Conservation (phyloP, 2,329 filamentous ascomycete genomes). For the Sphaerulina vaccinii region DNA sequence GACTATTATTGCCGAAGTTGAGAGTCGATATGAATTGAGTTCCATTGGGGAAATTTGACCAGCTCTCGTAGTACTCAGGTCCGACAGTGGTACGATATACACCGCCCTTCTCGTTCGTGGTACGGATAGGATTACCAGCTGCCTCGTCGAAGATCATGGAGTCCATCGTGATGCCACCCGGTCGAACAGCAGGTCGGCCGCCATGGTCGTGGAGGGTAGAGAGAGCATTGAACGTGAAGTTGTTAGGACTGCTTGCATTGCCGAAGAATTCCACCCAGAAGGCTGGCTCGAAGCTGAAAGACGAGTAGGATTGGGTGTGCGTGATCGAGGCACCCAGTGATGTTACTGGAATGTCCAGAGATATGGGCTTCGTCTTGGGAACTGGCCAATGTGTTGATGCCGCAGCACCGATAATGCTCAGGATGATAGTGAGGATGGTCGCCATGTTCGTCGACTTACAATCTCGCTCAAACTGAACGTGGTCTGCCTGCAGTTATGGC, state of each 20-base stretch:
- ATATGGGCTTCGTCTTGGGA: not conserved
- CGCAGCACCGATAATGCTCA: too few species aligned
- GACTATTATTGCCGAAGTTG: slow-evolving; percentile 34
- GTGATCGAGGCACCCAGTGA: slow-evolving; percentile 15
- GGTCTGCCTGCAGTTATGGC: too few species aligned
- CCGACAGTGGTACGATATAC: slow-evolving; percentile 35
- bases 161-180: slow-evolving; percentile 36
- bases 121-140: slow-evolving; percentile 29
- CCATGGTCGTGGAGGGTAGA: slow-evolving; percentile 32
- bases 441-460: too few species aligned
- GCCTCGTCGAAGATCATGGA: slow-evolving; percentile 32
- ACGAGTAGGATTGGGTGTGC: slow-evolving; percentile 30
- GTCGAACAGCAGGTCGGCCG: slow-evolving; percentile 30
- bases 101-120: slow-evolving; percentile 29
- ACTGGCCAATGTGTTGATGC: too few species aligned
- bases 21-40: slow-evolving; percentile 34
- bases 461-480: too few species aligned
- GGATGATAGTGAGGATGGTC: too few species aligned
- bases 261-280: slow-evolving; percentile 38
- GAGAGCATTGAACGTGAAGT: slow-evolving; percentile 31
- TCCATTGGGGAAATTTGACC: slow-evolving; percentile 33
- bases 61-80: slow-evolving; percentile 34
- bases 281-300: slow-evolving; percentile 35
- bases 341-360: not conserved
- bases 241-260: slow-evolving; percentile 28